Conservation (phyloP, 805 yeast species). For the Spathaspora sp. region DNA sequence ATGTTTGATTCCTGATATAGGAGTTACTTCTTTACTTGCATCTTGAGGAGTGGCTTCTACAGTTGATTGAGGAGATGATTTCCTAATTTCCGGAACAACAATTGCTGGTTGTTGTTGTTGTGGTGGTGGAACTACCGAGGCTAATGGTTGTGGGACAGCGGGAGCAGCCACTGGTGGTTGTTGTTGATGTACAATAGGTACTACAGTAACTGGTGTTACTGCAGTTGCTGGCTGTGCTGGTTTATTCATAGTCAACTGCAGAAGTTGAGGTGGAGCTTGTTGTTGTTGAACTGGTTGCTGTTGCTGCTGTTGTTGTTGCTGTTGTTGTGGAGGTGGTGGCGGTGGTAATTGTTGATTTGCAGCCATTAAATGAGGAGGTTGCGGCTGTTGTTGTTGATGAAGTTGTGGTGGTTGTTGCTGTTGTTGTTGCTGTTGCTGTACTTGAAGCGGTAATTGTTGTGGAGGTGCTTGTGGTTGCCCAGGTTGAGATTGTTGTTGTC, state of each 20-base stretch:
- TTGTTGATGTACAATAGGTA: slow-evolving; percentile 5
- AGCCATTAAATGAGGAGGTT: slow-evolving; percentile 5
- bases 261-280: slow-evolving; percentile 8
- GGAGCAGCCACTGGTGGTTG: slow-evolving; percentile 3
- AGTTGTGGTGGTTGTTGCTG: slow-evolving; percentile 7
- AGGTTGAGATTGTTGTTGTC: slow-evolving; percentile 17
- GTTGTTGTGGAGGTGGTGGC: slow-evolving; percentile 12
- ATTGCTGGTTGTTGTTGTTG: slow-evolving; percentile 2
- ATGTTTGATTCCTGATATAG: slow-evolving; percentile 19
- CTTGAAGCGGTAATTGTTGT: neutral
- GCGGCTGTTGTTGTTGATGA: slow-evolving; percentile 9
- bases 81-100: neutral
- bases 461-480: slow-evolving; percentile 8
- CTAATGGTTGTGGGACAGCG: neutral
- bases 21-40: slow-evolving; percentile 2
- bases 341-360: slow-evolving; percentile 10
- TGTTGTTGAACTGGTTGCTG: slow-evolving; percentile 11
- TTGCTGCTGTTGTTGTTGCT: slow-evolving; percentile 11
- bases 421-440: slow-evolving; percentile 12
- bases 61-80: slow-evolving; percentile 1
- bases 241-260: slow-evolving; percentile 2
- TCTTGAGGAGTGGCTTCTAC: slow-evolving; percentile 7
- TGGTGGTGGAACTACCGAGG: slow-evolving; percentile 5
- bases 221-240: slow-evolving; percentile 1
- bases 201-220: slow-evolving; percentile 2